Base-by-base conservation (phyloP, 164 flowering plant genomes). In the Piper longum region DNA sequence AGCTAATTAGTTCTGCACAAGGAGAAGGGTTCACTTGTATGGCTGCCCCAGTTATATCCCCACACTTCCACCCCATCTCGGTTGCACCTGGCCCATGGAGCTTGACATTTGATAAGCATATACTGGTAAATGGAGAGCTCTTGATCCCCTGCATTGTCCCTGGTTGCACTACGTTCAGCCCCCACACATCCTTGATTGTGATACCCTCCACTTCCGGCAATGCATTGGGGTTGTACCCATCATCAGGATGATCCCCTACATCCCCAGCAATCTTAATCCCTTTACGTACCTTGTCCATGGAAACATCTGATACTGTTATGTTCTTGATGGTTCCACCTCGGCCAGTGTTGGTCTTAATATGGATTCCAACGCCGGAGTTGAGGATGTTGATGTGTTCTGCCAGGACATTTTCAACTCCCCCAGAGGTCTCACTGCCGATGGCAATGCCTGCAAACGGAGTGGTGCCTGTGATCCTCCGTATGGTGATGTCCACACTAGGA, bases 401-500 rank as follows among this genome's bases (percentile, higher is more conserved):
- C 45, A 84, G 57, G 12, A 95, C 82, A 52, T 88, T 79, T 65
- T 74, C 70, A 5, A 88, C 84, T 7, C 99, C 96, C 0, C 99
- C 96, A 0, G 99, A 95, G 63, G 89, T 81, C 80, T 95, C 97
- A 56, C 99, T 95, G 58, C 99, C 99, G 4, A 95, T 61, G 41
- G 97, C 95, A 42, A 95, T 84, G 66, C 97, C 99, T n/a, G 97
- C 84, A 74, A 82, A 90, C 26, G 97, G 89, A 56, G 93, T 79
- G 16, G 95, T 81, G 40, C 97, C 99, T 14, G 85, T 77, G 8
- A 95, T 11, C 18, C 96, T 75, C n/a, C 99, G 76, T 68, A 95
- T 85, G 67, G 95, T 90, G 77, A 91, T 87, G 64, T 43, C 75
- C 7, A 70, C 61, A 72, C 96, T 88, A 12, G 83, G 85, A 19